phyloP scores from a whole-genome alignment of 345 rosid genomes.

The Salix caprea region DNA sequence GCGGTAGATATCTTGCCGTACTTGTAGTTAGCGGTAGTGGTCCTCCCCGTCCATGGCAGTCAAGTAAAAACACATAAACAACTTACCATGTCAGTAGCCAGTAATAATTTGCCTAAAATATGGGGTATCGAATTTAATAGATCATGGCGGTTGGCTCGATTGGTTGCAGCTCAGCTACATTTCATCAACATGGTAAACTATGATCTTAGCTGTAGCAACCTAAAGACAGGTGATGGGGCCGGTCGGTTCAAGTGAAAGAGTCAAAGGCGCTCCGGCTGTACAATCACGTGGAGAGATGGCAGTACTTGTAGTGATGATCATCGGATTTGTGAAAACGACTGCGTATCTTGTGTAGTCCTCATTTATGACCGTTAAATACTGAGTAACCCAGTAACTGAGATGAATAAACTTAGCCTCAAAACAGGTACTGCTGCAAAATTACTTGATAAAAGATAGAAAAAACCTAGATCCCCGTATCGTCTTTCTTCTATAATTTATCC shows the following conservation, averaged over 20 bases:
- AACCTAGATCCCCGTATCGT: background rate
- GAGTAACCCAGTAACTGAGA: background rate
- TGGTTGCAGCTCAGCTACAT: background rate
- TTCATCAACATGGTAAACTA: background rate
- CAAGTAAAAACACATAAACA: background rate
- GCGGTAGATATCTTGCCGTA: slow-evolving; percentile 6
- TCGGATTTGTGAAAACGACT: background rate
- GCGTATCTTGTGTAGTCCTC: slow-evolving; percentile 1
- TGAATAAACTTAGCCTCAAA: background rate
- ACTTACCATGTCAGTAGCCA: slow-evolving; percentile 1
- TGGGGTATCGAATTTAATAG: background rate
- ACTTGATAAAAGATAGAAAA: slow-evolving; percentile 7
- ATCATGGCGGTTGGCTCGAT: background rate
- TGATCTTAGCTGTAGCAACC: background rate
- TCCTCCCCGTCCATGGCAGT: background rate
- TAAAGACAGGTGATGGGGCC: background rate
- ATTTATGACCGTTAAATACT: background rate
- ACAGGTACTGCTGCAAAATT: slow-evolving; percentile 3
- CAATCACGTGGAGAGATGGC: slow-evolving; percentile 25
- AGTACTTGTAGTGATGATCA: slow-evolving; percentile 11
- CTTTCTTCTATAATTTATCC: background rate
- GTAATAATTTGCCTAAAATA: background rate
- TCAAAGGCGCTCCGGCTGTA: background rate
- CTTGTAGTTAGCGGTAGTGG: slow-evolving; percentile 12
- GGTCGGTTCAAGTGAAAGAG: background rate